These are phyloP conservation scores for Plantago ovata DNA, from an alignment of 257 asterid genomes.

Conservation along the genomic window DNA sequence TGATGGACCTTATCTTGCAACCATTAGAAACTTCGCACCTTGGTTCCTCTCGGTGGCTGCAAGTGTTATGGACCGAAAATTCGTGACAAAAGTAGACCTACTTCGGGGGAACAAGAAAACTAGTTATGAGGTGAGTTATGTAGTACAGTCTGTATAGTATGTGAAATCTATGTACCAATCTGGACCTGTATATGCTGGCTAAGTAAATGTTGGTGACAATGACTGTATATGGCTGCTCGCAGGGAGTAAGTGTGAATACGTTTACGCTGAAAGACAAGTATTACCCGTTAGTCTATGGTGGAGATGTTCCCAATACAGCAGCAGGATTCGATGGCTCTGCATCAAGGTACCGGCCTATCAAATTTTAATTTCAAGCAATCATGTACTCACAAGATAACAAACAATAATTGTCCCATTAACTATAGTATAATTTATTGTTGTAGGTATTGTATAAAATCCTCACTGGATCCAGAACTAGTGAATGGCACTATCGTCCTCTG, in stretches of 20 bases:
- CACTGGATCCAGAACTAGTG: constrained; percentile 36
- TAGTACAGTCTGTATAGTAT: no score
- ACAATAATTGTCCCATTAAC: no score
- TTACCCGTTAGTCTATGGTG: constrained; percentile 35
- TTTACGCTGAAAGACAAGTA: constrained; percentile 9
- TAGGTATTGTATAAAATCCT: constrained; percentile 43
- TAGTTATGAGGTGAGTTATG: constrained; percentile 28
- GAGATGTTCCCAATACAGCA: no score
- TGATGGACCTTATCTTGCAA: constrained; percentile 24
- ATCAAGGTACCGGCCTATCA: no score
- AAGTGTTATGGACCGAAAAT: constrained; percentile 36
- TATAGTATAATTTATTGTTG: neutral
- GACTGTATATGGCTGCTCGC: no score
- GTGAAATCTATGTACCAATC: no score
- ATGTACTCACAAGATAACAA: no score
- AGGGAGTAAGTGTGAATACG: constrained; percentile 37
- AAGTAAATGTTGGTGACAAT: no score
- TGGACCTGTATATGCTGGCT: no score
- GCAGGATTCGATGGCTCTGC: no score
- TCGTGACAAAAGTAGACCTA: constrained; percentile 23
- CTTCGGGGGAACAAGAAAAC: constrained; percentile 26
- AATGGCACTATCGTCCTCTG: constrained; percentile 50
- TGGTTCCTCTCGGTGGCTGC: constrained; percentile 52
- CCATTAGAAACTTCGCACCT: constrained; percentile 30
- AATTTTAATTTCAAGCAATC: no score